Base-by-base conservation (phyloP, 2,329 filamentous ascomycete genomes). In the Mycogone perniciosa region DNA sequence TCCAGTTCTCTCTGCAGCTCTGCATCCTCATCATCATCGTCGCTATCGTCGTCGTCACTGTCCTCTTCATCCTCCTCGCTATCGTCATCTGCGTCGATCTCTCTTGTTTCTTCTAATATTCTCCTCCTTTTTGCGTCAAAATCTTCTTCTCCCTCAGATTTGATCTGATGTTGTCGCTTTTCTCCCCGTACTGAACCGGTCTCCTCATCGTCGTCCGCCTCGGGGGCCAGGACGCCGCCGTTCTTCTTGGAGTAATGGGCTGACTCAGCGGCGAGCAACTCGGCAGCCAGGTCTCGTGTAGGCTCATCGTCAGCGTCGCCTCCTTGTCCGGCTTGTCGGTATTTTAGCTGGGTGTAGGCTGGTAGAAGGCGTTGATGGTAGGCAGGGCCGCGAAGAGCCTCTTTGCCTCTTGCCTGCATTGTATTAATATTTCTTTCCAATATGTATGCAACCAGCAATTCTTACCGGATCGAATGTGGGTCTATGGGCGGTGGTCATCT, bases 301-400 rank as follows among this genome's bases (percentile, higher is more conserved):
- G 78, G 72, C 57, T 95, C 89, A 34, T 85, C 85, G 46, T 69
- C 68, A 31, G 86, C 86, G 57, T 84, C 85, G 58, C 89, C 88
- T 61, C 93, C 93, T 73, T 99, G 93, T 41, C 90, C 91, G n/a
- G 86, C 75, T 43, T 80, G 84, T 75, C 89, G 82, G 66, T 85
- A 87, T 73, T 99, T 99, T 65, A 99, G 84, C 57, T 89, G 85
- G 9, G 89, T 97, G 69, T 99, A 87, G 31, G 93, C 93, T 33
- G 93, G 92, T 10, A 96, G 84, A 11, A 97, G 86, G 61, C 93
- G 87, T 71, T 97, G 92, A 67, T 99, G 93, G 75, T 96, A 97
- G 61, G 90, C 92, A 45, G 89, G 88, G 44, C 93, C 93, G 63
- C 90, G 86, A 54, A 90, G 86, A 62, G 91, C 89, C 71, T 99